Evolutionary conservation across 2,329 filamentous ascomycete genomes (phyloP).

Genomic region (Blumeriella jaapii): DNA sequence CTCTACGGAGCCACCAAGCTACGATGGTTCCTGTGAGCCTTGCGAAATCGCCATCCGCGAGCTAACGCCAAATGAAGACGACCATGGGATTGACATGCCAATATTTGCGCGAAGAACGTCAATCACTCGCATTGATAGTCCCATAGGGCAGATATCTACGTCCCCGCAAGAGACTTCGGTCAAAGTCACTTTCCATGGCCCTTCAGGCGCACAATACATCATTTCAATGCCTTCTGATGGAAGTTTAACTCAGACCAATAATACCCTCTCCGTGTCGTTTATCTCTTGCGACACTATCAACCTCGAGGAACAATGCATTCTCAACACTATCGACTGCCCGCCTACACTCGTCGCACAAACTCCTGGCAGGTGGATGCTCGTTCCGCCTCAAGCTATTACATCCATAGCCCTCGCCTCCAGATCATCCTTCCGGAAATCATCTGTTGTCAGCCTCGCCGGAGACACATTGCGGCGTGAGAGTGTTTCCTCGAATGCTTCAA

Average conservation of each 20-base stretch:
- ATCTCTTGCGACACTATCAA: not conserved
- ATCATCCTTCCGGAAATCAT: constrained; percentile 3
- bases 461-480: constrained; percentile 11
- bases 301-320: not conserved
- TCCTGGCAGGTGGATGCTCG: not conserved
- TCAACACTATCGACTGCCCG: not conserved
- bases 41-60: constrained; percentile 4
- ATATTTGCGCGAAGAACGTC: constrained; percentile 7
- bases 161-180: constrained; percentile 8
- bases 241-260: not conserved
- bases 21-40: constrained; percentile 5
- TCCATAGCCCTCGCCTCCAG: not conserved
- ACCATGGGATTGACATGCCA: constrained; percentile 4
- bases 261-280: not conserved
- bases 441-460: constrained; percentile 2
- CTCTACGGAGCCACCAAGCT: not conserved
- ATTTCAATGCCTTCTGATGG: not conserved
- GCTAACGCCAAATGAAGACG: not conserved
- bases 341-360: not conserved
- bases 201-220: not conserved
- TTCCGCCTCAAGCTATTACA: not conserved
- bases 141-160: constrained; percentile 4
- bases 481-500: constrained; percentile 16
- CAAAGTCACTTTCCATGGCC: not conserved
- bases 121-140: constrained; percentile 3